These are phyloP conservation scores for Crithidia sp. DNA, from an alignment of 208 protist genomes.

Conservation along the genomic window DNA sequence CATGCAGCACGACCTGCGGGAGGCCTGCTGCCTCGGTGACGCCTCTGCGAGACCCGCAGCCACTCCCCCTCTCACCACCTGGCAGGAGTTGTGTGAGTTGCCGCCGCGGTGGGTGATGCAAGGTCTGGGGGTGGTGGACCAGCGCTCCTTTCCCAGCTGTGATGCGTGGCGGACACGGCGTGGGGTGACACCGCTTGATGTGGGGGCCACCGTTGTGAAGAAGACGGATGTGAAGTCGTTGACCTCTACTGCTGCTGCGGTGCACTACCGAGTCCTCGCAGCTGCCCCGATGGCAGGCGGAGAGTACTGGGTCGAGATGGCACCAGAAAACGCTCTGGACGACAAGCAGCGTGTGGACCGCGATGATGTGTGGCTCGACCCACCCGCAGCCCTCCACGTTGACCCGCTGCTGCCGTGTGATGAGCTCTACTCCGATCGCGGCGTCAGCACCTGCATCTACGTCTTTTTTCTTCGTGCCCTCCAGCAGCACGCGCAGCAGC, in stretches of 20 bases:
- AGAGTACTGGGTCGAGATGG: conserved; percentile 52
- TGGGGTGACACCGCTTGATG: conserved; percentile 54
- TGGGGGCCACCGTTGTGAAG: conserved; percentile 31
- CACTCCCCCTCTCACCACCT: conserved; percentile 8
- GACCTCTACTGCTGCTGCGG: neutral
- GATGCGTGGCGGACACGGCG: conserved; percentile 16
- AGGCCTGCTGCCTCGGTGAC: conserved; percentile 13
- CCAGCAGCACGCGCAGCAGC: conserved; percentile 13
- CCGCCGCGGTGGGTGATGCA: conserved; percentile 75
- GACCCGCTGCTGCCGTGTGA: conserved; percentile 70
- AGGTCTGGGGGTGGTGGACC: conserved; percentile 44
- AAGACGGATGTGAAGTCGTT: neutral
- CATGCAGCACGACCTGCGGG: conserved; percentile 14
- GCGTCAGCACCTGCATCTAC: conserved; percentile 56
- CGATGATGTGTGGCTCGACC: conserved; percentile 37
- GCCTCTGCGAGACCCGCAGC: neutral
- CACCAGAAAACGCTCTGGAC: neutral
- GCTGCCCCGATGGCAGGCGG: conserved; percentile 33
- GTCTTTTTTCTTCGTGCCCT: conserved; percentile 46
- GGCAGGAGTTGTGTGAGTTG: conserved; percentile 53
- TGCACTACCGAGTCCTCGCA: conserved; percentile 16
- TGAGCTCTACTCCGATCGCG: conserved; percentile 53
- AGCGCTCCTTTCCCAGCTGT: neutral
- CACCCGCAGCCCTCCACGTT: conserved; percentile 39
- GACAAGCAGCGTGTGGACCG: conserved; percentile 40